Evolutionary conservation across 192 early-diverging fungal genomes (phyloP), one percentile per base, ranked within the genome.

Genomic region (Spizellomyces punctatus): DNA sequence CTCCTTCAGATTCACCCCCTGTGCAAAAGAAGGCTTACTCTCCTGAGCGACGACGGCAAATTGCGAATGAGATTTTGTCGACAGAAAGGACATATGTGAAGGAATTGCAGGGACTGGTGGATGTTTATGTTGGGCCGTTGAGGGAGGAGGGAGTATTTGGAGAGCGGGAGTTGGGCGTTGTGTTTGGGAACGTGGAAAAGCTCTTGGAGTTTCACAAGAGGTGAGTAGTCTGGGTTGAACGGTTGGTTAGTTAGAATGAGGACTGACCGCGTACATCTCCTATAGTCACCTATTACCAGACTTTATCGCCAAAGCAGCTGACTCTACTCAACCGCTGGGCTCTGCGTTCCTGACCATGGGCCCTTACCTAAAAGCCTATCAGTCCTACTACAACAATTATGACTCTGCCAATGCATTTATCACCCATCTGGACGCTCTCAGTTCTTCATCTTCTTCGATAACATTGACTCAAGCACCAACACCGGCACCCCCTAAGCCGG

Each of bases 41-140:
- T 21, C 54, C 56, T 17, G 65, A 74, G 62, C 82, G 89, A 73
- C 79, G 92, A 21, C 72, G 82, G 58, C 82, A 87, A 57, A 90
- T 96, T 9, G 83, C 90, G 6, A 84, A 82, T 7, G 95, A 96
- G 81, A 88, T 96, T 47, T 73, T 95, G 22, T 79, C 87, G 55
- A 94, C 95, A 5, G 95, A 96, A 79, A 17, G 87, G 48, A 94
- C 93, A 3, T 96, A 95, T 76, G 93, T 96, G 12, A 83, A 91
- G 46, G 89, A 91, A 41, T 76, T 96, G 66, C 81, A 86, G 66
- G 86, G 89, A 47, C 78, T 95, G 46, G 83, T 93, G 5, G 88
- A 86, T 42, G 64, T 92, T 10, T 92, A 90, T 63, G 76, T 88
- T 42, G 76, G 76, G 17, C 87, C 87, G 14, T 71, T 91, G 12